Base-by-base conservation (phyloP, 2,329 filamentous ascomycete species). In the Corniculantispora saksenae region DNA sequence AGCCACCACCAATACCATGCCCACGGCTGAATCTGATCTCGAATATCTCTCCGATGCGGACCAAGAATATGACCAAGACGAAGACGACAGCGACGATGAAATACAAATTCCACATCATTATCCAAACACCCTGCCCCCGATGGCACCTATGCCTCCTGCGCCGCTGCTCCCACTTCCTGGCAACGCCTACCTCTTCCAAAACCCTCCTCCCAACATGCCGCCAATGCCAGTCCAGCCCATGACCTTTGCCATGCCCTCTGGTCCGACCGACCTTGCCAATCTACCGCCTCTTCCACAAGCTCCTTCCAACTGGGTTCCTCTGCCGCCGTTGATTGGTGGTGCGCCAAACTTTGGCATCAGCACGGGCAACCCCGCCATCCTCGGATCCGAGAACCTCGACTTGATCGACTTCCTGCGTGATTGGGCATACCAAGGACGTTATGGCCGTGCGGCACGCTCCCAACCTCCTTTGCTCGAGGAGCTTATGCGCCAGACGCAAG, bases 311-410 rank as follows among this genome's bases (percentile, higher is more conserved):
- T 54, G 74, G 71, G 64, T 77, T 75, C 66, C 71, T 72, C 5
- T 76, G 75, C 48, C 69, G 72, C n/a, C 68, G 68, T 35, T 61
- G 10, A 17, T 58, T n/a, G 32, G 32, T 19, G 21, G 45, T 35
- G 32, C 43, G 45, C 50, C 60, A 56, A 35, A 47, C 35, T n/a
- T 17, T 58, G 45, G 43, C 40, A 65, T 74, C 15, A 77, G 74
- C 58, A 75, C 76, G 35, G 74, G 74, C 6, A 78, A 76, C 51
- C 75, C 76, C 48, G 70, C 70, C 29, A 74, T 78, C 19, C 76
- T 85, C 35, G 80, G 80, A 12, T 82, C 82, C 15, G 78, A 79
- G 62, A 88, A 88, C 69, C 75, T 80, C 43, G 79, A 79, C 53
- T 74, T 86, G 32, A 67, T 77, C 35, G 79, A 84, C 45, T 87